A percentile compares a stretch with the other conserved stretches of the same genome.
phyloP scores from a whole-genome alignment of 2,329 filamentous ascomycete species.

The Shiraia sp. region DNA sequence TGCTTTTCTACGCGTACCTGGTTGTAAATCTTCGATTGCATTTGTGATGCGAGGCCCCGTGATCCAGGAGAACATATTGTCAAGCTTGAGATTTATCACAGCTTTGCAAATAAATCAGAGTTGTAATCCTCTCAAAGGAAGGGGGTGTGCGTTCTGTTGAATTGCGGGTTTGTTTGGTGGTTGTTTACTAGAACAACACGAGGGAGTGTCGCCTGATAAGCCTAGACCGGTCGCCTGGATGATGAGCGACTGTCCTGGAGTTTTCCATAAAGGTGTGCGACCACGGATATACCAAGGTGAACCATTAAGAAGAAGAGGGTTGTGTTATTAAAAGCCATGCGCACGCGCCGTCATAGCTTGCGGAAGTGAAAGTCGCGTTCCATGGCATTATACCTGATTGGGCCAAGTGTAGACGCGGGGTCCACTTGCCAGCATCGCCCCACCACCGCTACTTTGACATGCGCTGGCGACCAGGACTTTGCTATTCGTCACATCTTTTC shows the following conservation, averaged over 20 bases:
- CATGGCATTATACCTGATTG: slow-evolving; percentile 13
- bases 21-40: slow-evolving; percentile 41
- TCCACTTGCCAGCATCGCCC: slow-evolving; percentile 21
- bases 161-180: slow-evolving; percentile 34
- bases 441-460: slow-evolving; percentile 26
- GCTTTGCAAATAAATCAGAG: background rate
- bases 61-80: slow-evolving; percentile 45
- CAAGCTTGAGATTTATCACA: background rate
- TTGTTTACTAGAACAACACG: slow-evolving; percentile 39
- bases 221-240: slow-evolving; percentile 1
- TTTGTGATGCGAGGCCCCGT: slow-evolving; percentile 44
- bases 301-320: slow-evolving; percentile 3
- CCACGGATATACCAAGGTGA: background rate
- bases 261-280: slow-evolving; percentile 6
- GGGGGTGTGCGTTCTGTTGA: slow-evolving; percentile 5
- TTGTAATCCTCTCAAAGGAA: background rate
- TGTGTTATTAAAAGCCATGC: slow-evolving; percentile 17
- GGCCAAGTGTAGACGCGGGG: slow-evolving; percentile 25
- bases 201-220: slow-evolving; percentile 13
- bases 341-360: slow-evolving; percentile 11
- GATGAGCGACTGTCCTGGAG: background rate
- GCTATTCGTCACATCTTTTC: slow-evolving; percentile 17
- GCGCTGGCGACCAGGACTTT: slow-evolving; percentile 29
- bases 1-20: slow-evolving; percentile 34
- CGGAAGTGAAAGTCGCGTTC: slow-evolving; percentile 24